Conservation (phyloP, 495 filamentous ascomycete species). For the Penicillium diatomitis region DNA sequence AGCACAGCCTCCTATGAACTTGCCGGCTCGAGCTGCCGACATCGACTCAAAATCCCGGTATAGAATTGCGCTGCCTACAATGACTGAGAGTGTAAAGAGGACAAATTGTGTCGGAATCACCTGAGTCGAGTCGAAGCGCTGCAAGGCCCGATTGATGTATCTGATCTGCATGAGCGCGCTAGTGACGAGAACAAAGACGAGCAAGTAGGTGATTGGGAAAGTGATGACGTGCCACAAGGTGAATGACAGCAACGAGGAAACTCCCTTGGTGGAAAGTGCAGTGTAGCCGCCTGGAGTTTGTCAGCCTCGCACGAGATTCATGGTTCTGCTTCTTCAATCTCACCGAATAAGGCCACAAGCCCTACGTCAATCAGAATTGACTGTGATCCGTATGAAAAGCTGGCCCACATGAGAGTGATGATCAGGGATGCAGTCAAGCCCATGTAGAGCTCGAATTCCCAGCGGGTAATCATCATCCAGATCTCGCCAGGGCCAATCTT, state of each 20-base stretch:
- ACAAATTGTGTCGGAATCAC: constrained; percentile 98
- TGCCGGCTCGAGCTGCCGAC: constrained; percentile 53
- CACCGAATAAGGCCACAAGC: constrained; percentile 86
- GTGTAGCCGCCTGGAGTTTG: constrained; percentile 71
- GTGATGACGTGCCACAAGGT: constrained; percentile 79
- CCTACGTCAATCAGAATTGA: constrained; percentile 92
- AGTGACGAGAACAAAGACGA: constrained; percentile 63
- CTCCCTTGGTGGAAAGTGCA: constrained; percentile 88
- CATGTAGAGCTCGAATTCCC: constrained; percentile 88
- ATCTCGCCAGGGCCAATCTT: constrained; percentile 88
- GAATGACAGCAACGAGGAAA: constrained; percentile 86
- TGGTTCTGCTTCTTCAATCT: constrained; percentile 13
- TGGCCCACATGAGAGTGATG: constrained; percentile 66
- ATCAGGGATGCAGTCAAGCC: constrained; percentile 67
- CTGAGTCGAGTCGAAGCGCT: constrained; percentile 91
- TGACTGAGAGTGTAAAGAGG: constrained; percentile 89
- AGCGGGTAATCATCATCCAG: constrained; percentile 76
- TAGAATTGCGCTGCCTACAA: constrained; percentile 82
- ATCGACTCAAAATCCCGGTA: constrained; percentile 91
- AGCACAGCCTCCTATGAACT: constrained; percentile 82
- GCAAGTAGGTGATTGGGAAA: constrained; percentile 82
- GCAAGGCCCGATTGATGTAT: constrained; percentile 89
- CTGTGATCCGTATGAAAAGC: constrained; percentile 65
- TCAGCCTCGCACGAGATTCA: constrained; percentile 15
- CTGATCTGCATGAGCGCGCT: constrained; percentile 93